Conservation (phyloP, 179 eudicot species). For the Heliamphora pulchella region DNA sequence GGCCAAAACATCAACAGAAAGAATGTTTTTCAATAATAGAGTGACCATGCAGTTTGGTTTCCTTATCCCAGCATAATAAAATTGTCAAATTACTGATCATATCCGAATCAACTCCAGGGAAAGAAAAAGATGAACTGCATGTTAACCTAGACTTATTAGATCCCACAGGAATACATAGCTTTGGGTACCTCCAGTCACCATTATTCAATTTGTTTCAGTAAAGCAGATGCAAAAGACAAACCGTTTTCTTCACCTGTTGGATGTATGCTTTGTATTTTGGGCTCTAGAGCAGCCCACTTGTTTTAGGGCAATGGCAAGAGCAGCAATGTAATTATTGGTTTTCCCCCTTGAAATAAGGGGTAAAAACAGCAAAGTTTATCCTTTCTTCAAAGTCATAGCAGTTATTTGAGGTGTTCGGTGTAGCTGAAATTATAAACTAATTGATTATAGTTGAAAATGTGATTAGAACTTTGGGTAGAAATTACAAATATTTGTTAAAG, state of each 20-base stretch:
- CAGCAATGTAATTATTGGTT: slow-evolving; percentile 86
- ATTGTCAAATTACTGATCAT: too few species aligned
- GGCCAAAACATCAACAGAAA: too few species aligned
- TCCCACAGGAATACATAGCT: slow-evolving; percentile 84
- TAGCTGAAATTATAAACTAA: too few species aligned
- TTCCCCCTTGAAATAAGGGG: slow-evolving; percentile 88
- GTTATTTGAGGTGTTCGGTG: slow-evolving; percentile 1
- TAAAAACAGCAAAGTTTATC: slow-evolving; percentile 76
- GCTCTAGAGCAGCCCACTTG: slow-evolving; percentile 47
- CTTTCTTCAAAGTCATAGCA: slow-evolving; percentile 73
- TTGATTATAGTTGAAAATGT: too few species aligned
- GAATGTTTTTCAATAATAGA: too few species aligned
- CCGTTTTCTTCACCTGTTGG: slow-evolving; percentile 80
- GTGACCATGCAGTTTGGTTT: too few species aligned
- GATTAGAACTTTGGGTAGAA: too few species aligned
- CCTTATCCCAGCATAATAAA: too few species aligned
- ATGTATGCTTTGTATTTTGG: slow-evolving; percentile 62
- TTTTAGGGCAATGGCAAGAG: slow-evolving; percentile 79
- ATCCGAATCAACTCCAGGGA: not conserved
- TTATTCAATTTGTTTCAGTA: slow-evolving; percentile 53
- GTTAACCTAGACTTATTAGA: slow-evolving; percentile 61
- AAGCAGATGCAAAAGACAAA: slow-evolving; percentile 57
- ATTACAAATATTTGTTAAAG: too few species aligned
- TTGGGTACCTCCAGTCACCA: slow-evolving; percentile 83
- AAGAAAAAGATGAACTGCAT: slow-evolving; percentile 26